Conservation (phyloP, 2,329 filamentous ascomycete genomes). For the Cadophora gregata region DNA sequence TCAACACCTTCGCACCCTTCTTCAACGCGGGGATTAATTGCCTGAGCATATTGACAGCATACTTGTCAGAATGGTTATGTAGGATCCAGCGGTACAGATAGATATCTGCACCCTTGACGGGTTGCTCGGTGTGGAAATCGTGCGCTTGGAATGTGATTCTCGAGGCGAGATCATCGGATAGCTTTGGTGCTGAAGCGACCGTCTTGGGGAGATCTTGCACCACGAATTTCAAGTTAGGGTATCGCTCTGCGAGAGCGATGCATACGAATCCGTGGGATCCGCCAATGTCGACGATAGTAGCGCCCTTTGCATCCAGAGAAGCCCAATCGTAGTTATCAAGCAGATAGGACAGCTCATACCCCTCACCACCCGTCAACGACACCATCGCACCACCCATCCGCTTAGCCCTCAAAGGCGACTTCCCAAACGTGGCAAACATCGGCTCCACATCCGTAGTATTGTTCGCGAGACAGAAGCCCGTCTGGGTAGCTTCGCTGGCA, state of each 20-base stretch:
- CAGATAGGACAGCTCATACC: constrained; percentile 60
- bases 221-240: constrained; percentile 58
- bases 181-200: constrained; percentile 53
- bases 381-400: constrained; percentile 62
- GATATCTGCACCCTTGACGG: constrained; percentile 58
- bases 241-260: constrained; percentile 58
- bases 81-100: constrained; percentile 67
- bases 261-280: constrained; percentile 64
- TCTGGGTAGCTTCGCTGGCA: constrained; percentile 54
- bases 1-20: constrained; percentile 52
- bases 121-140: constrained; percentile 64
- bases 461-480: constrained; percentile 59
- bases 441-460: constrained; percentile 56
- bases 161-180: constrained; percentile 48
- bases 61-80: constrained; percentile 65
- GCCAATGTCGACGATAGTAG: constrained; percentile 63
- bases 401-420: constrained; percentile 53
- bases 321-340: constrained; percentile 60
- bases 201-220: constrained; percentile 60
- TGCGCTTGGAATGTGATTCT: constrained; percentile 53
- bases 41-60: constrained; percentile 55
- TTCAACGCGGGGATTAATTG: constrained; percentile 61
- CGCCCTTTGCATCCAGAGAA: constrained; percentile 51
- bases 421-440: constrained; percentile 60
- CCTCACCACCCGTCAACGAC: constrained; percentile 60